Evolutionary conservation across 306 rosid genomes (phyloP).

Genomic region (Cicer pinnatifidum): DNA sequence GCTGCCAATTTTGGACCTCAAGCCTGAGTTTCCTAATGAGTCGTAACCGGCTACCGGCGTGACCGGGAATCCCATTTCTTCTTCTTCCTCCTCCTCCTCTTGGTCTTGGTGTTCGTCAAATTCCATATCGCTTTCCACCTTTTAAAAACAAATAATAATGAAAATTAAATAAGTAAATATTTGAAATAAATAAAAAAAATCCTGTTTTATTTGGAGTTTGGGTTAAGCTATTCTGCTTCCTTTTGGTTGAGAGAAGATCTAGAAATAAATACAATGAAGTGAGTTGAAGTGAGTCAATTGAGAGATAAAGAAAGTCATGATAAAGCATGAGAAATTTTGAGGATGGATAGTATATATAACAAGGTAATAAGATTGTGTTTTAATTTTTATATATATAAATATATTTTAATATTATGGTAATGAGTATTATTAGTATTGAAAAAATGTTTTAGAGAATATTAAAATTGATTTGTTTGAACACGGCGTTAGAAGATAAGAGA

Average conservation of each 20-base stretch:
- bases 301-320: constrained; percentile 36
- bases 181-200: not conserved
- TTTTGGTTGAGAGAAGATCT: constrained; percentile 45
- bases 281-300: constrained; percentile 38
- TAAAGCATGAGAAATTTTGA: constrained; percentile 33
- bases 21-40: constrained; percentile 47
- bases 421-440: not conserved
- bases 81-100: constrained; percentile 57
- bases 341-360: not conserved
- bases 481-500: constrained; percentile 41
- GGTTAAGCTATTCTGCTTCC: not conserved
- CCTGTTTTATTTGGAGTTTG: constrained; percentile 26
- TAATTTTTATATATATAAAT: not conserved
- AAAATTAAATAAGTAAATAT: not conserved
- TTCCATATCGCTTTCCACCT: constrained; percentile 59
- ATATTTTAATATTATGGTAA: not conserved
- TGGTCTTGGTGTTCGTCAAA: constrained; percentile 69
- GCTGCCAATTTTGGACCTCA: constrained; percentile 39
- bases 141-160: not conserved
- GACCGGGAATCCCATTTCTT: constrained; percentile 52
- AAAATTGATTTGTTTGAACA: constrained; percentile 26
- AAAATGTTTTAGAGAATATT: not conserved
- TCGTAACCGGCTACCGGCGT: constrained; percentile 55
- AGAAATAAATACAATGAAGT: constrained; percentile 2
- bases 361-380: constrained; percentile 22